Percentiles rank a stretch among this genome's conserved stretches.
These are phyloP conservation scores for Podospora pseudoanserina DNA, from an alignment of 495 filamentous ascomycete species.

Conservation along the genomic window DNA sequence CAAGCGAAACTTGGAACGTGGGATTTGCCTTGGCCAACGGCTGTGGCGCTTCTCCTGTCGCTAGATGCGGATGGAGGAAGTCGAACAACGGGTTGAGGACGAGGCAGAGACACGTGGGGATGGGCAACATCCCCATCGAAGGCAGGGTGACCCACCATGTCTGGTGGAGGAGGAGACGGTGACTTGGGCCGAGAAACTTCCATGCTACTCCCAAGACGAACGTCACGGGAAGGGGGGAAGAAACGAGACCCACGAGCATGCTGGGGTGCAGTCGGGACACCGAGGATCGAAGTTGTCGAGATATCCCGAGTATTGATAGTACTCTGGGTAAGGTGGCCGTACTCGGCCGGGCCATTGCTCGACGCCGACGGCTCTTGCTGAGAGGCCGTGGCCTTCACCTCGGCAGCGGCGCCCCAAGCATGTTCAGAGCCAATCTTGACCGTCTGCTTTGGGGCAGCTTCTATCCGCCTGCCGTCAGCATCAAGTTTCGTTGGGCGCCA, in stretches of 20 bases:
- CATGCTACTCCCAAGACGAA: conserved; percentile 2
- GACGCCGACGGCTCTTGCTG: conserved; percentile 16
- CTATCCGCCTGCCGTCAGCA: conserved; percentile 35
- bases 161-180: conserved; percentile 70
- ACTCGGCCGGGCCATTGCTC: conserved; percentile 17
- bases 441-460: conserved; percentile 26
- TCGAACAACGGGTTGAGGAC: conserved; percentile 64
- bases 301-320: conserved; percentile 15
- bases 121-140: conserved; percentile 61
- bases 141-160: conserved; percentile 65
- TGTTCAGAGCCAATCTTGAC: conserved; percentile 26
- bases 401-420: conserved; percentile 24
- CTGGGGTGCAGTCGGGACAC: conserved; percentile 12
- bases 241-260: conserved; percentile 47
- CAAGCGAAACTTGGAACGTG: conserved; percentile 24
- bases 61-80: conserved; percentile 53
- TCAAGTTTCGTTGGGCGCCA: conserved; percentile 58
- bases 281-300: conserved; percentile 21
- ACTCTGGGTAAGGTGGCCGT: conserved; percentile 19
- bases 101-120: conserved; percentile 67
- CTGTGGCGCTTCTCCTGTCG: conserved; percentile 3
- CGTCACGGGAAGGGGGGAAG: conserved; percentile 53
- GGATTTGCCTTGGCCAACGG: conserved; percentile 12
- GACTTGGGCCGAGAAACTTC: conserved; percentile 40
- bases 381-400: conserved; percentile 16